Conservation (phyloP, 176 grass and related monocot species). For the Alopecurus myosuroides region DNA sequence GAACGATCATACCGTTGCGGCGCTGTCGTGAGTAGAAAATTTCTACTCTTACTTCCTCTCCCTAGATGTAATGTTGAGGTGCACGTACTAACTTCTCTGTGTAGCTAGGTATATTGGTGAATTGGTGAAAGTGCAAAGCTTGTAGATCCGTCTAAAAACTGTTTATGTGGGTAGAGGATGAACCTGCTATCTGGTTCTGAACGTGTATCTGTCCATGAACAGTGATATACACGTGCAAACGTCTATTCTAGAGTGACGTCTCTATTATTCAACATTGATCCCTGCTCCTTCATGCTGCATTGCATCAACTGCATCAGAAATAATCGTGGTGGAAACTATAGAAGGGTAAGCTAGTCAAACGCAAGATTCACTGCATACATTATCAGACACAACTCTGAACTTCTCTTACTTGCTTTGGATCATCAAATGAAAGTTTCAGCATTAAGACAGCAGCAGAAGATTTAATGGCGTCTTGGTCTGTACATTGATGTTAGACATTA, state of each 20-base stretch:
- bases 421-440: neutral
- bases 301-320: neutral
- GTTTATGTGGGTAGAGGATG: neutral
- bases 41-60: neutral
- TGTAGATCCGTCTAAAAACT: neutral
- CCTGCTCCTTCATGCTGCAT: neutral
- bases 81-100: neutral
- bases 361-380: neutral
- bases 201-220: neutral
- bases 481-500: neutral
- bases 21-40: neutral
- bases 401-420: neutral
- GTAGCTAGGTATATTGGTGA: neutral
- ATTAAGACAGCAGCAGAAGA: neutral
- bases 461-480: neutral
- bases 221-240: neutral
- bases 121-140: neutral
- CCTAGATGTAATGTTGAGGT: neutral
- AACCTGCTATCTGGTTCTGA: neutral
- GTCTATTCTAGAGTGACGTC: neutral
- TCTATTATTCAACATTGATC: neutral
- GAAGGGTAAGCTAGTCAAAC: neutral
- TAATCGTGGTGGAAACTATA: neutral
- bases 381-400: neutral
- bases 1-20: too few relatives aligned